Base-by-base conservation (phyloP, 2,329 filamentous ascomycete genomes). In the Botryosphaeria dothidea region DNA sequence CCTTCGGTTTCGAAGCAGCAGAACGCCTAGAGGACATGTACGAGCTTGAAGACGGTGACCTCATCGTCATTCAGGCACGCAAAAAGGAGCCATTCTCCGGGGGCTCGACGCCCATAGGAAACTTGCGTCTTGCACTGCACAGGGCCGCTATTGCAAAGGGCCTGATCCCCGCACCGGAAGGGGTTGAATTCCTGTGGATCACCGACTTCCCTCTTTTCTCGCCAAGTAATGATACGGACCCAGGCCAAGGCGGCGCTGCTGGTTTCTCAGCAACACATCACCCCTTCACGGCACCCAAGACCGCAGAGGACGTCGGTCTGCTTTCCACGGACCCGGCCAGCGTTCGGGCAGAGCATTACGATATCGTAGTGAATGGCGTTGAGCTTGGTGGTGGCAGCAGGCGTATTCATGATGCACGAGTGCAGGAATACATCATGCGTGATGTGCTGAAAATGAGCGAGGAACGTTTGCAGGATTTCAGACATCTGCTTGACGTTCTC, bases 191-290 rank as follows among this genome's bases (percentile, higher is more conserved):
- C 77, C 84, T 90, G 64, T 99, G 95, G 95, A 86, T 99, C 13
- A 90, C 86, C 0, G 88, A 94, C 66, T 99, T 99, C 74, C 95
- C 95, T 13, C 87, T 99, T 71, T 99, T 99, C 80, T 93, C 92
- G 1, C 92, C 90, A 0, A 80, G 80, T 9, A 85, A 85, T 61
- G 87, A 85, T 58, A 78, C 79, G 8, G 82, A 91, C 52, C 91
- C 91, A 0, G 92, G 92, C 1, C 93, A 98, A 79, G 92, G 92
- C 62, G 93, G 93, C 19, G 77, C 83, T 0, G 88, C 93, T 0
- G 93, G 93, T 4, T 88, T 98, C 71, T 88, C 90, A 9, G 89
- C 94, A 0, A 97, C 93, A 0, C 95, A 99, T 73, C 95, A 99
- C 75, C 95, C 95, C 0, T 99, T 99, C 78, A 99, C 95, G 0